Conservation (phyloP, 2,329 filamentous ascomycete species). For the Hypoxylon sp. region DNA sequence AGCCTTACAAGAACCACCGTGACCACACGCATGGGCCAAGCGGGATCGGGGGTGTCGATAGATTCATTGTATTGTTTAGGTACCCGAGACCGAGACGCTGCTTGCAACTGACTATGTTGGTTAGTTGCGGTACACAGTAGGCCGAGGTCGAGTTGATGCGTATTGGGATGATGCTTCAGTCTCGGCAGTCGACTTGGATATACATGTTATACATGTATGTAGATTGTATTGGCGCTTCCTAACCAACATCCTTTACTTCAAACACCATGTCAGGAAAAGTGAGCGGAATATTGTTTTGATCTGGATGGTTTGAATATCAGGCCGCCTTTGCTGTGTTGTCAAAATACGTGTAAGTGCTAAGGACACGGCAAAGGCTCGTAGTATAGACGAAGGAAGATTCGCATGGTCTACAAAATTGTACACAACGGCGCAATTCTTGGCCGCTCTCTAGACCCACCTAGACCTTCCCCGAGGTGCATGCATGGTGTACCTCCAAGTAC, state of each 20-base stretch:
- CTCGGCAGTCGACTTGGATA: neutral
- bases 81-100: constrained; percentile 34
- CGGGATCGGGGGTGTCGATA: constrained; percentile 31
- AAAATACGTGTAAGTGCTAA: neutral
- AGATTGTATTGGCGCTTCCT: neutral
- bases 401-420: constrained; percentile 1
- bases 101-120: constrained; percentile 13
- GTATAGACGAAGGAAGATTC: neutral
- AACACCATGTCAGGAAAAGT: neutral
- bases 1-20: constrained; percentile 37
- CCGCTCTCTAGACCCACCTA: constrained; percentile 26
- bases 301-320: neutral
- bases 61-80: constrained; percentile 26
- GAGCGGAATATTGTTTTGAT: neutral
- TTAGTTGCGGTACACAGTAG: neutral
- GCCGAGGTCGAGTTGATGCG: neutral
- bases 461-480: constrained; percentile 35
- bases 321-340: neutral
- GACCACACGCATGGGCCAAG: constrained; percentile 35
- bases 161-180: neutral
- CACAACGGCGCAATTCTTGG: constrained; percentile 7
- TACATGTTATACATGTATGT: neutral
- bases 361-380: neutral
- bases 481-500: constrained; percentile 27
- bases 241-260: neutral